These are phyloP conservation scores for Lactarius tabidus DNA, from an alignment of 768 basidiomycete genomes.

Conservation along the genomic window DNA sequence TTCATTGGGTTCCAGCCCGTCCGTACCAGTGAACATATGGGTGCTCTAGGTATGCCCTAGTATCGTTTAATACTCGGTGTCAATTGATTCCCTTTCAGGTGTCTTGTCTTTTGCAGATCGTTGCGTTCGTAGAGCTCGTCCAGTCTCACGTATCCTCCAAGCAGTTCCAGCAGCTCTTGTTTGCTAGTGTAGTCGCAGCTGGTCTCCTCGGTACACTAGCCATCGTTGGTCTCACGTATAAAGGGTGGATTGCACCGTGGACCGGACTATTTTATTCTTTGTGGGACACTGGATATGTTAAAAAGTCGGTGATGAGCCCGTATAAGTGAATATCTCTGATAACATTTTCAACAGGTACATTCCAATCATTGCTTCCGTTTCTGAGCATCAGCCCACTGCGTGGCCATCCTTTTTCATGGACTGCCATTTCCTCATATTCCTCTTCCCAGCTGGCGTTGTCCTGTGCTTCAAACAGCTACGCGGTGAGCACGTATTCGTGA, in stretches of 20 bases:
- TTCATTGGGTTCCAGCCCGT: too few relatives aligned
- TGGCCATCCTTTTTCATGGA: conserved; percentile 99
- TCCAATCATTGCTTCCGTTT: too few relatives aligned
- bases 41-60: conserved; percentile 60
- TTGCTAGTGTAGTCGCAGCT: too few relatives aligned
- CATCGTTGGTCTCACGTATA: conserved; percentile 81
- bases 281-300: too few relatives aligned
- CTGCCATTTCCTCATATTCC: conserved; percentile 93
- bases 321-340: too few relatives aligned
- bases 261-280: conserved; percentile 99
- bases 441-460: conserved; percentile 95
- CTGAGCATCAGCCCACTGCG: conserved; percentile 98
- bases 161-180: conserved; percentile 84
- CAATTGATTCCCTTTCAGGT: conserved; percentile 42
- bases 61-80: not conserved
- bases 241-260: conserved; percentile 97
- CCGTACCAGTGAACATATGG: too few relatives aligned
- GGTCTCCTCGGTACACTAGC: conserved; percentile 68
- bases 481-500: too few relatives aligned
- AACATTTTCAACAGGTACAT: too few relatives aligned
- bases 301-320: too few relatives aligned
- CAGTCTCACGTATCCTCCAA: conserved; percentile 85
- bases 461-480: conserved; percentile 90
- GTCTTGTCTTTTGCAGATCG: conserved; percentile 96
- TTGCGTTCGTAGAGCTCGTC: conserved; percentile 88